phyloP scores from a whole-genome alignment of 1,284 basidiomycete species.

The Anthracocystis panici-leucophaei region DNA sequence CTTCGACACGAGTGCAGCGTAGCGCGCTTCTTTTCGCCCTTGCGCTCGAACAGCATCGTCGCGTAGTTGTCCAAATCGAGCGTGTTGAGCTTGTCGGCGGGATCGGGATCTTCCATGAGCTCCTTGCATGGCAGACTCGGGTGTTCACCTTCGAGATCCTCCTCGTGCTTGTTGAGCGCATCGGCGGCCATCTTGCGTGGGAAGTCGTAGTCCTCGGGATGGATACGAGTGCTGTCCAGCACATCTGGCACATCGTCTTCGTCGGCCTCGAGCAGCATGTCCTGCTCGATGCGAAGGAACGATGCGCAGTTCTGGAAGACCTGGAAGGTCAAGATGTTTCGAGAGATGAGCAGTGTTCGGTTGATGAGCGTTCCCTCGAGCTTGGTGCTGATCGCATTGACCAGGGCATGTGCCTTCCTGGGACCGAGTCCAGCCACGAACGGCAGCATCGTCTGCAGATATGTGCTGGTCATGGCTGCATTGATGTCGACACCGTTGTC shows the following conservation, averaged over 20 bases:
- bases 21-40: conserved; percentile 73
- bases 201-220: conserved; percentile 97
- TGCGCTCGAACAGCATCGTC: conserved; percentile 76
- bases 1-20: conserved; percentile 81
- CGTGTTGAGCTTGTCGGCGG: conserved; percentile 85
- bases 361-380: conserved; percentile 65
- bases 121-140: conserved; percentile 70
- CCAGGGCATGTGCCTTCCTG: conserved; percentile 87
- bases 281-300: conserved; percentile 77
- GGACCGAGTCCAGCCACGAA: conserved; percentile 95
- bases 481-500: conserved; percentile 96
- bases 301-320: conserved; percentile 75
- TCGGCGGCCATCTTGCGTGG: conserved; percentile 99
- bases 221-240: conserved; percentile 93
- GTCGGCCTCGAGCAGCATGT: conserved; percentile 72
- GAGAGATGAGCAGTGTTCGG: conserved; percentile 58
- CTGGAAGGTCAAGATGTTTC: conserved; percentile 54
- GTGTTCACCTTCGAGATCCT: conserved; percentile 67
- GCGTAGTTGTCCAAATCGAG: conserved; percentile 97
- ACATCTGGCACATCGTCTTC: conserved; percentile 83
- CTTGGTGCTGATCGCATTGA: conserved; percentile 71
- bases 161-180: conserved; percentile 81
- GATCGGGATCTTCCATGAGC: conserved; percentile 86
- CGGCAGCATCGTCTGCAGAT: conserved; percentile 87
- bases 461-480: conserved; percentile 84